Evolutionary conservation across 768 basidiomycete genomes (phyloP).

Genomic region (Trichaptum fuscoviolaceum): DNA sequence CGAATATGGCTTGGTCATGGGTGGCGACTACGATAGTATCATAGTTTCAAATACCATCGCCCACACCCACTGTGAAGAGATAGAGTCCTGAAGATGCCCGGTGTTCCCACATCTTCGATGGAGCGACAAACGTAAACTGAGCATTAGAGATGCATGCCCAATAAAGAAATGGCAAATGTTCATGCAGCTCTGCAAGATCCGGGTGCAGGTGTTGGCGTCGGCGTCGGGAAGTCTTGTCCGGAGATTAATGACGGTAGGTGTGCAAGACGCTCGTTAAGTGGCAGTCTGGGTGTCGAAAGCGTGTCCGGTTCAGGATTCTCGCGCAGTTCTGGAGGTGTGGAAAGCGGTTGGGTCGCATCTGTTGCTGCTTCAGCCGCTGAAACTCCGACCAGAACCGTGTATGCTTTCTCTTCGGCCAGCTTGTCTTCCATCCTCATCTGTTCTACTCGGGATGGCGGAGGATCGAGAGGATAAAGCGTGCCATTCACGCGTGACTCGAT

Average conservation of each 20-base stretch:
- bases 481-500: constrained; percentile 34
- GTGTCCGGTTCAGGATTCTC: constrained; percentile 16
- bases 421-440: background rate
- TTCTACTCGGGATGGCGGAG: background rate
- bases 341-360: background rate
- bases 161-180: background rate
- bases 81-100: no score
- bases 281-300: constrained; percentile 14
- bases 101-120: background rate
- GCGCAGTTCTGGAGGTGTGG: constrained; percentile 16
- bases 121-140: background rate
- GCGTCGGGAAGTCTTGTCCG: constrained; percentile 15
- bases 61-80: no score
- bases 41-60: no score
- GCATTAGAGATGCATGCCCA: background rate
- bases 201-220: constrained; percentile 4
- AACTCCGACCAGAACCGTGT: no score
- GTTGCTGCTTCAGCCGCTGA: no score
- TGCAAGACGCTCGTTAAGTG: constrained; percentile 11
- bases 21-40: no score
- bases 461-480: background rate
- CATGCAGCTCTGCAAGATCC: background rate
- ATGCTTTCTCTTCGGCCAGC: background rate
- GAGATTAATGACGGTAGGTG: constrained; percentile 14
- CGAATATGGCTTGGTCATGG: no score